Base-by-base conservation (phyloP, 202 grass and related monocot genomes). In the Saccharum hybrid region DNA sequence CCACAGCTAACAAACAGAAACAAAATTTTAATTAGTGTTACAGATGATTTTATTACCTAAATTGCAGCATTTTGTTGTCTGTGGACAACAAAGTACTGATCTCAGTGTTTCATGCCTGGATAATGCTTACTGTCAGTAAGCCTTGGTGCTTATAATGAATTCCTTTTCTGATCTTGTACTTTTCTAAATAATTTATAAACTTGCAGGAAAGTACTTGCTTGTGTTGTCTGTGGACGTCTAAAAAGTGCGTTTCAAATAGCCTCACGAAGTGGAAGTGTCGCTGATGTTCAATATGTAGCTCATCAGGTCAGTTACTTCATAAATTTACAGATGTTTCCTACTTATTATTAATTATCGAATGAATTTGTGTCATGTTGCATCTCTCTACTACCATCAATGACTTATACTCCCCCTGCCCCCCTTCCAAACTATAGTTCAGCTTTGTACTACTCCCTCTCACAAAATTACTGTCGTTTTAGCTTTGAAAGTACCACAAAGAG, bases 241-340 rank as follows among this genome's bases (percentile, higher is more conserved):
- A 97, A 97, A 89, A 92, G 86, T 90, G 95, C 95, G 54, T 97
- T 97, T 68, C 95, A 94, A 71, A 89, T 94, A 93, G 95, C 95
- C 76, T 93, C 95, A 59, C 87, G 90, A 81, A 97, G 92, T 86
- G 95, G 95, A 88, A 97, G 88, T 80, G 87, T 97, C 65, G 95
- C 95, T 64, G 95, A 97, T 85, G 92, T 97, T 86, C 92, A 97
- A 79, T 97, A 97, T 88, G 95, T 97, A 83, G 90, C 95, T 52
- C 95, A 98, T 88, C 92, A 98, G 95, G 95, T 98, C 38, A 66
- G 75, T 60, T n/a, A n/a, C n/a, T n/a, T 76, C 42, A 23, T 31
- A 78, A 30, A 72, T 73, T 73, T 86, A 33, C 26, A 89, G 12
- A 70, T 77, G 15, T 63, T 82, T 38, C 11, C 30, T 65, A 45